A percentile compares a stretch with the other conserved stretches of the same genome.
Conservation (phyloP, 2,329 filamentous ascomycete genomes). For the Tothia fuscella region DNA sequence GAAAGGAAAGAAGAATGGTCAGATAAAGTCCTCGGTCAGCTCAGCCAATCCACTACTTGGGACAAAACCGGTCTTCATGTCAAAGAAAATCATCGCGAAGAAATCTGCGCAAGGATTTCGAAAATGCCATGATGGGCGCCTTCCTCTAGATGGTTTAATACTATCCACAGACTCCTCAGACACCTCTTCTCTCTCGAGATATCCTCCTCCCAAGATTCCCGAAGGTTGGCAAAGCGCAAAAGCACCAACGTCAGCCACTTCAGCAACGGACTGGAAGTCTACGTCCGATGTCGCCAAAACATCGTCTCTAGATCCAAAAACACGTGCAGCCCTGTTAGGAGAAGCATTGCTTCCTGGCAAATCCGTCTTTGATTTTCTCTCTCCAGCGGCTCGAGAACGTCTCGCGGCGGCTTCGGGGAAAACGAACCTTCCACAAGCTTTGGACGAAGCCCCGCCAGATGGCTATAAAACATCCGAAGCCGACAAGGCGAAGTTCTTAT, state of each 20-base stretch:
- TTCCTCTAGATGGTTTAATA: conserved; percentile 70
- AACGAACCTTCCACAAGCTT: conserved; percentile 61
- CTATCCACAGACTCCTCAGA: conserved; percentile 43
- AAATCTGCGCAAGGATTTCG: conserved; percentile 34
- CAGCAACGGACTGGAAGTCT: conserved; percentile 33
- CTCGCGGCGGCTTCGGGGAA: conserved; percentile 67
- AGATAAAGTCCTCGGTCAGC: conserved; percentile 30
- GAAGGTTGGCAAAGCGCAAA: conserved; percentile 60
- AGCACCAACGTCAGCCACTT: conserved; percentile 22
- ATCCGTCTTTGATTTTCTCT: conserved; percentile 90
- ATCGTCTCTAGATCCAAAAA: conserved; percentile 62
- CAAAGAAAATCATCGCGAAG: conserved; percentile 43
- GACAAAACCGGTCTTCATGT: conserved; percentile 62
- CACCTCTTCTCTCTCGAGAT: conserved; percentile 33
- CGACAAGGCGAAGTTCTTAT: conserved; percentile 45
- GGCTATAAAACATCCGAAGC: conserved; percentile 52
- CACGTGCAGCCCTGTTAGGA: conserved; percentile 68
- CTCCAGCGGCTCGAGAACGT: conserved; percentile 61
- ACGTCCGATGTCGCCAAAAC: conserved; percentile 66
- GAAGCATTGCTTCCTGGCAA: conserved; percentile 76
- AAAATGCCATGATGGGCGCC: conserved; percentile 71
- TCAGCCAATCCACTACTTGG: conserved; percentile 52
- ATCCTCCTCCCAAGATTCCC: conserved; percentile 56
- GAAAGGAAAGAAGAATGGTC: conserved; percentile 59
- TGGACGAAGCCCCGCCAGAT: conserved; percentile 57